Conservation (phyloP, 2,329 filamentous ascomycete species). For the Intubia oerlemansii region DNA sequence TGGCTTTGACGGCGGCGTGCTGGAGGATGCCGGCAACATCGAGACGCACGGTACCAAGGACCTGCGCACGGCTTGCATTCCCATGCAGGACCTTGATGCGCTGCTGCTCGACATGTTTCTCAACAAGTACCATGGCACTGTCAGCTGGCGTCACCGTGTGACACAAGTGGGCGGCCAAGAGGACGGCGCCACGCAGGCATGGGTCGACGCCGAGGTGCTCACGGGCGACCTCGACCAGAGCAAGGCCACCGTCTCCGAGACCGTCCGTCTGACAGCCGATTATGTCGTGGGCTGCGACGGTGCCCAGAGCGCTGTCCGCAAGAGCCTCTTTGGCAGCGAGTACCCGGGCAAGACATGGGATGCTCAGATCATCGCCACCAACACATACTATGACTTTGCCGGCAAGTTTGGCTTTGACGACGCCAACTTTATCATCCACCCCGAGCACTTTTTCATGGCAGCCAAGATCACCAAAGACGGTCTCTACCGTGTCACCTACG, state of each 20-base stretch:
- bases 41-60: conserved; percentile 12
- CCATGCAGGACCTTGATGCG: conserved; percentile 20
- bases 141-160: conserved; percentile 26
- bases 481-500: conserved; percentile 42
- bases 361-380: conserved; percentile 38
- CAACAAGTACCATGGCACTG: conserved; percentile 13
- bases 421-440: conserved; percentile 39
- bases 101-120: conserved; percentile 21
- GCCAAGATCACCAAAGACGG: conserved; percentile 36
- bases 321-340: conserved; percentile 27
- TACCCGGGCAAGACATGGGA: conserved; percentile 40
- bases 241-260: conserved; percentile 1
- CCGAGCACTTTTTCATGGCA: conserved; percentile 38
- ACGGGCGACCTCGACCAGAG: too few relatives aligned
- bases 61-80: conserved; percentile 18
- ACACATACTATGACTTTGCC: conserved; percentile 40
- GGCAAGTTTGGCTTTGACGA: conserved; percentile 29
- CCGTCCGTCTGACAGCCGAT: conserved; percentile 20
- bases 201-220: conserved; percentile 21
- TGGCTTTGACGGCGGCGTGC: conserved; percentile 14
- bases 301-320: conserved; percentile 24
- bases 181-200: conserved; percentile 14
- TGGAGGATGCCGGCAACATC: too few relatives aligned
- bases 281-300: conserved; percentile 37
- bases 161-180: conserved; percentile 24